phyloP scores from a whole-genome alignment of 306 rosid species.

The Prunus mongolica region DNA sequence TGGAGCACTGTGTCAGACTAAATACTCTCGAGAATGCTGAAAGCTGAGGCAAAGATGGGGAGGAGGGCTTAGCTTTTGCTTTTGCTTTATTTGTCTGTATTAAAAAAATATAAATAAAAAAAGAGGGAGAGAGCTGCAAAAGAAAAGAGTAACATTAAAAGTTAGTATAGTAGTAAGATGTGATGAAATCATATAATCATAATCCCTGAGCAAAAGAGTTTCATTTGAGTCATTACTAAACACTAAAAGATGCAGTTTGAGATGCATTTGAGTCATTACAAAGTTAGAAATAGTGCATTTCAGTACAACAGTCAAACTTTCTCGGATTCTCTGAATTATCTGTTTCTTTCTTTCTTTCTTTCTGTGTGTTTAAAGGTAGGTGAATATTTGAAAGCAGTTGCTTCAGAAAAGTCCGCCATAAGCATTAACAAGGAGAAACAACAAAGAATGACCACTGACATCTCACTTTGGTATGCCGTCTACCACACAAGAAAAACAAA shows the following conservation, averaged over 20 bases:
- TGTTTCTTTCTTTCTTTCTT: not conserved
- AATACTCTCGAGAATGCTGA: conserved; percentile 45
- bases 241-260: not conserved
- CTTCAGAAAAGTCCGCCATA: not conserved
- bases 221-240: not conserved
- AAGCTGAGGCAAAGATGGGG: conserved; percentile 33
- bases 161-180: not conserved
- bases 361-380: not conserved
- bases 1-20: conserved; percentile 27
- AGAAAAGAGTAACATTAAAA: not conserved
- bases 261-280: not conserved
- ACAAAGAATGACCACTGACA: not conserved
- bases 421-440: not conserved
- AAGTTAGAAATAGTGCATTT: not conserved
- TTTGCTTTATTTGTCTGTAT: conserved; percentile 13
- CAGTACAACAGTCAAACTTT: conserved; percentile 36
- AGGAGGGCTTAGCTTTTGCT: conserved; percentile 14
- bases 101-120: no score
- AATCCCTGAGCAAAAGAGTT: not conserved
- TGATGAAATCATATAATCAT: not conserved
- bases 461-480: not conserved
- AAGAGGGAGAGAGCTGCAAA: not conserved
- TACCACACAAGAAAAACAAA: no score
- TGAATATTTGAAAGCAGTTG: not conserved
- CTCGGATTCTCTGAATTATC: conserved; percentile 32